Percentiles rank a stretch among this genome's conserved stretches.
Conservation (phyloP, 495 filamentous ascomycete species). For the Articulospora tetracladia region DNA sequence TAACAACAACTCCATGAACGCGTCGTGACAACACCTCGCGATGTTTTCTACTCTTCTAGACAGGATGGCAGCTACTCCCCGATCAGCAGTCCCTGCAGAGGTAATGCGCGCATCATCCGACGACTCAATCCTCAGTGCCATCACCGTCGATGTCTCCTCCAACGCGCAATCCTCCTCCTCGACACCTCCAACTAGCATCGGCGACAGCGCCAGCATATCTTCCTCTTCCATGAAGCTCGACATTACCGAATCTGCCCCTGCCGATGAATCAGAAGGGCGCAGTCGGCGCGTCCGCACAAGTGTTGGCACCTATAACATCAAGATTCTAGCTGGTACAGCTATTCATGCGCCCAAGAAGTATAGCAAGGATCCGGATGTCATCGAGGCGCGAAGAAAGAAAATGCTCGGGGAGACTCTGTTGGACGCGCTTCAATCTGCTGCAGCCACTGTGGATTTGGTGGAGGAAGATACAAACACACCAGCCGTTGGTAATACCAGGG, state of each 20-base stretch:
- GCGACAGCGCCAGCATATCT: conserved; percentile 30
- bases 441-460: conserved; percentile 7
- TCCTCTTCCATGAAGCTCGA: conserved; percentile 21
- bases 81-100: conserved; percentile 1
- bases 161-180: conserved; percentile 25
- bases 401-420: conserved; percentile 36
- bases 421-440: conserved; percentile 6
- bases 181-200: conserved; percentile 34
- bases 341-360: conserved; percentile 33
- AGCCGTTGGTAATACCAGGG: conserved; percentile 19
- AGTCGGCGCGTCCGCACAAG: conserved; percentile 42
- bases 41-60: conserved; percentile 35
- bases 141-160: conserved; percentile 20
- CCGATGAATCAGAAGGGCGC: conserved; percentile 23
- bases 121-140: conserved; percentile 19
- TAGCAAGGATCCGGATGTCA: conserved; percentile 14
- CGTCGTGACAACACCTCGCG: conserved; percentile 31
- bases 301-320: conserved; percentile 51
- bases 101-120: conserved; percentile 19
- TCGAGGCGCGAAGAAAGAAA: conserved; percentile 32
- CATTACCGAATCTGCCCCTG: conserved; percentile 3
- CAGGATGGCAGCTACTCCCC: conserved; percentile 8
- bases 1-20: conserved; percentile 4
- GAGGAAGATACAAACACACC: conserved; percentile 14
- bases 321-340: conserved; percentile 44